Evolutionary conservation across 208 protist species (phyloP).

Genomic region (Wallacemonas sp.): DNA sequence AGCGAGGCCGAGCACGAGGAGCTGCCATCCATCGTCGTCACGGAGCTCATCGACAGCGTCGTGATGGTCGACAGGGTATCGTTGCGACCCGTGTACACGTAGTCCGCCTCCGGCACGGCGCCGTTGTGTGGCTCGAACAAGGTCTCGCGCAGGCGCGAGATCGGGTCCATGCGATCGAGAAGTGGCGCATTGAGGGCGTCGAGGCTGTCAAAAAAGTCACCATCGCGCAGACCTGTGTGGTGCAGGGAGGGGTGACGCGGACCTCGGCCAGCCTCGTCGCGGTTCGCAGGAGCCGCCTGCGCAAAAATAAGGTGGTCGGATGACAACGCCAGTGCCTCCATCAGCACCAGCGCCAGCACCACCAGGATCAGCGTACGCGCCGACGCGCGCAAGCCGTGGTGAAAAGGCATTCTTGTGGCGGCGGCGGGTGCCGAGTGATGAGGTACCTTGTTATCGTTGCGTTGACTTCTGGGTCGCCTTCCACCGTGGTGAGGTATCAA

Average conservation of each 20-base stretch:
- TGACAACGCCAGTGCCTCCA: background rate
- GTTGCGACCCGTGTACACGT: background rate
- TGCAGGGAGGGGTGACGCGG: background rate
- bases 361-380: too few species aligned
- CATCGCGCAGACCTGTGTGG: slow-evolving; percentile 3
- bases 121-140: background rate
- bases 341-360: background rate
- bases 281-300: too few species aligned
- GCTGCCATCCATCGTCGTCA: slow-evolving; percentile 3
- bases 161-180: background rate
- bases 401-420: too few species aligned
- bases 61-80: slow-evolving; percentile 5
- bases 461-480: too few species aligned
- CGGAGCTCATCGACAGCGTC: slow-evolving; percentile 14
- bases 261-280: background rate
- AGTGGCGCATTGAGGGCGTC: slow-evolving; percentile 11
- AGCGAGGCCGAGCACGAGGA: slow-evolving; percentile 40
- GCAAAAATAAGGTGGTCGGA: too few species aligned
- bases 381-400: too few species aligned
- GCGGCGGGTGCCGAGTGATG: too few species aligned
- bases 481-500: too few species aligned
- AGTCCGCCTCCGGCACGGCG: background rate
- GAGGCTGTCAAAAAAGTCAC: slow-evolving; percentile 6
- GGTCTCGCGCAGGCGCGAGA: background rate
- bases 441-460: too few species aligned